Percentiles rank a stretch among this genome's conserved stretches.
Evolutionary conservation across 2,329 filamentous ascomycete species (phyloP).

Genomic region (Emydomyces testavorans): DNA sequence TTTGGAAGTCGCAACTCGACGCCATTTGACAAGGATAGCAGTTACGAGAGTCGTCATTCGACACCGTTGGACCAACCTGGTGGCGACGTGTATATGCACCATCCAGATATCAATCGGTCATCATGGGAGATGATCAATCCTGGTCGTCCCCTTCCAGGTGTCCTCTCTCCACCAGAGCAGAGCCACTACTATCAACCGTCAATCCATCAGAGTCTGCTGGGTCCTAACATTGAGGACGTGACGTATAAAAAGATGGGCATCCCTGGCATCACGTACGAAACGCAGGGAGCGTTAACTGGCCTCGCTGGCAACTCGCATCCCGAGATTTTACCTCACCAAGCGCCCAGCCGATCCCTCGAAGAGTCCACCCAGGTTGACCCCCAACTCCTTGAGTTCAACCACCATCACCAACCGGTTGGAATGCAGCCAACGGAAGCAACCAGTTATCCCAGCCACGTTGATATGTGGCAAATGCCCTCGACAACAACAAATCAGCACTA

Average conservation of each 20-base stretch:
- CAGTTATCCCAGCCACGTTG: conserved; percentile 17
- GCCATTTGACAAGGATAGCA: conserved; percentile 23
- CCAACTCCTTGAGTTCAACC: conserved; percentile 28
- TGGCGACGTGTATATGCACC: conserved; percentile 13
- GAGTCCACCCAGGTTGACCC: conserved; percentile 33
- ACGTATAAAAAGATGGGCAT: conserved; percentile 31
- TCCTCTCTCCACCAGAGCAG: conserved; percentile 36
- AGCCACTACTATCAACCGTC: conserved; percentile 44
- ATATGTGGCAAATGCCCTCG: conserved; percentile 20
- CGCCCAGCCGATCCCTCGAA: conserved; percentile 19
- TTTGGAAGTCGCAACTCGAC: conserved; percentile 28
- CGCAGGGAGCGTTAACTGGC: conserved; percentile 30
- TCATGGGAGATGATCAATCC: conserved; percentile 45
- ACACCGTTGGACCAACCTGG: conserved; percentile 13
- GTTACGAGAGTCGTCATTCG: conserved; percentile 15
- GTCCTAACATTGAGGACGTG: conserved; percentile 34
- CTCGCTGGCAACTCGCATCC: conserved; percentile 35
- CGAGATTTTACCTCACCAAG: conserved; percentile 30
- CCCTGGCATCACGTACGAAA: conserved; percentile 24
- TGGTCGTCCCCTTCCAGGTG: conserved; percentile 37
- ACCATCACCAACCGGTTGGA: conserved; percentile 12
- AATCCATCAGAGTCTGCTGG: conserved; percentile 33
- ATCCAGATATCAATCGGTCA: conserved; percentile 28
- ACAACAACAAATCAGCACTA: conserved; percentile 18
- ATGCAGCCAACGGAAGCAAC: conserved; percentile 2